Evolutionary conservation across 1,139 yeast species (phyloP), one percentile per base, ranked within the genome.

Genomic region (Hyphopichia buzzinii): DNA sequence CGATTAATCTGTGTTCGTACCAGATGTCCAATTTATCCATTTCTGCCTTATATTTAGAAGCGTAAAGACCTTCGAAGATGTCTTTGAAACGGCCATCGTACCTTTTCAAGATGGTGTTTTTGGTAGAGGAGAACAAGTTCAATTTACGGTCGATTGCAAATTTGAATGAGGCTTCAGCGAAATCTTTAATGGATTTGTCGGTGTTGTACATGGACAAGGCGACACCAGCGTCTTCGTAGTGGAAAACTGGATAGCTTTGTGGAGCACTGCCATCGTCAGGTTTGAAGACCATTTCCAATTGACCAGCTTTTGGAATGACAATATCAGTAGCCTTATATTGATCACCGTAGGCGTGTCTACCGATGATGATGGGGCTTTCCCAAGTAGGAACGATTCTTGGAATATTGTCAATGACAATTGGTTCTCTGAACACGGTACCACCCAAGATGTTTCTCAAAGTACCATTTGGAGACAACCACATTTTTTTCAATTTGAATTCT

Each of bases 381-480:
- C 97, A 90, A 40, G 86, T 82, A 29, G 96, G 95, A 15, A 90
- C 87, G 44, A 90, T 72, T 50, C 96, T 76, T 41, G 97, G 97
- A 47, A 90, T 84, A 57, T 79, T 77, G 44, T 84, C 90, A 55
- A 90, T 87, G 39, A 90, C 90, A 63, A 90, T 90, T 49, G 97
- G 96, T 65, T 90, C 97, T 57, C 97, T 81, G 76, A 90, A 90
- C 31, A 90, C 96, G 22, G 97, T 90, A 46, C 97, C 97, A 34
- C 96, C 96, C 47, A 90, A 74, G 48, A 90, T 84, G 67, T 90
- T 90, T 66, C 97, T 81, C 59, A 90, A 86, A 33, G 97, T 90
- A 49, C 97, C 97, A 64, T 90, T 90, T 48, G 97, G 97, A 17
- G 96, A 87, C 39, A 85, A 76, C 97, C 97, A 90, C 97, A 90